Evolutionary conservation across 2,329 filamentous ascomycete species (phyloP).

Genomic region (Graphiopsis chlorocephala): DNA sequence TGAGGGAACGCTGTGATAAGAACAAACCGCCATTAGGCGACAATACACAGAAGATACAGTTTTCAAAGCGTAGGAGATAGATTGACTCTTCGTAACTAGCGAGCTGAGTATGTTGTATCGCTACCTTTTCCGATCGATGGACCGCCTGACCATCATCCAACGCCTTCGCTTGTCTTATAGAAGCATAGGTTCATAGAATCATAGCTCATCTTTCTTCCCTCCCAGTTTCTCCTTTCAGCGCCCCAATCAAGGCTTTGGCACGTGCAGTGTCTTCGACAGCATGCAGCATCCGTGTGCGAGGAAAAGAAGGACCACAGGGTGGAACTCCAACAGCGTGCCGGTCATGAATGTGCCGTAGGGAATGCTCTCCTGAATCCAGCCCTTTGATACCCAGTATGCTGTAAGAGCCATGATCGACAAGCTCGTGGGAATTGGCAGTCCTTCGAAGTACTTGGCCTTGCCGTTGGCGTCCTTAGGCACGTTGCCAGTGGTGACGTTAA

Average conservation of each 20-base stretch:
- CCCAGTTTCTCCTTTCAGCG: not conserved
- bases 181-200: conserved; percentile 10
- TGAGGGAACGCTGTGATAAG: not conserved
- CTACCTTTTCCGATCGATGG: not conserved
- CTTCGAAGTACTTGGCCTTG: conserved; percentile 95
- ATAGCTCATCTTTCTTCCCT: conserved; percentile 10
- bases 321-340: conserved; percentile 73
- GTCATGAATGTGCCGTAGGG: conserved; percentile 68
- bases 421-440: conserved; percentile 91
- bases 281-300: conserved; percentile 87
- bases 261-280: conserved; percentile 91
- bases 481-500: conserved; percentile 90
- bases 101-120: not conserved
- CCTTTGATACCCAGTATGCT: conserved; percentile 82
- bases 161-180: conserved; percentile 14
- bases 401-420: conserved; percentile 77
- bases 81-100: not conserved
- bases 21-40: not conserved
- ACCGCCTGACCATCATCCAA: conserved; percentile 2
- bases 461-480: conserved; percentile 89
- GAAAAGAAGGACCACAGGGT: conserved; percentile 78
- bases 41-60: not conserved
- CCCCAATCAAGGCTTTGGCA: conserved; percentile 64
- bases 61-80: not conserved
- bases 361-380: conserved; percentile 75